A percentile compares a stretch with the other conserved stretches of the same genome.
Evolutionary conservation across 805 yeast species (phyloP).

Genomic region (Ogataea paraovalis): DNA sequence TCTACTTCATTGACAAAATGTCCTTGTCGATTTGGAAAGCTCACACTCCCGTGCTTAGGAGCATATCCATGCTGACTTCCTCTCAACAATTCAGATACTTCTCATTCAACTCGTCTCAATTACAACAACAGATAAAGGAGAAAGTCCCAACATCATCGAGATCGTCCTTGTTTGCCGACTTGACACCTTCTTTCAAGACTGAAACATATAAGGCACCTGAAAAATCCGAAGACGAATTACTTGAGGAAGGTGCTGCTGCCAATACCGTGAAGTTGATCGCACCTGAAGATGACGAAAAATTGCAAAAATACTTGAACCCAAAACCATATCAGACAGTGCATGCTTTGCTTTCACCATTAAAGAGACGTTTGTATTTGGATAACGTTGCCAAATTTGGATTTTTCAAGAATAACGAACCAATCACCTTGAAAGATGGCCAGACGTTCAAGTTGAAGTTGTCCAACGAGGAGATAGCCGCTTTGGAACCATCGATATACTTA

Average conservation of each 20-base stretch:
- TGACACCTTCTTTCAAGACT: constrained; percentile 16
- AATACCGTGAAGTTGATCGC: constrained; percentile 17
- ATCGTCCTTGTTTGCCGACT: constrained; percentile 28
- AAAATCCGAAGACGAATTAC: constrained; percentile 3
- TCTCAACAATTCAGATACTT: background rate
- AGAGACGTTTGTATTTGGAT: constrained; percentile 55
- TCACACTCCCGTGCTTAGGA: background rate
- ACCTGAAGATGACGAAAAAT: constrained; percentile 30
- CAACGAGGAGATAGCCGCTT: constrained; percentile 62
- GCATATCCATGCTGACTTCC: background rate
- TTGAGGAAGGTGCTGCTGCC: constrained; percentile 11
- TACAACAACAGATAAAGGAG: background rate
- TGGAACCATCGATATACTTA: constrained; percentile 85
- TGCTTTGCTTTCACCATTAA: constrained; percentile 62
- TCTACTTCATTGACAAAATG: too few relatives aligned
- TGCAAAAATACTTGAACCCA: constrained; percentile 51
- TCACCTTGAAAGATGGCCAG: constrained; percentile 42
- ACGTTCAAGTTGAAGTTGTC: constrained; percentile 48
- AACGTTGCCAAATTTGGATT: constrained; percentile 63
- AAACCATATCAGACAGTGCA: constrained; percentile 53
- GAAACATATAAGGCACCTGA: constrained; percentile 2
- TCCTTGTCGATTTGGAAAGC: background rate
- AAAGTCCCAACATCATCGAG: constrained; percentile 1
- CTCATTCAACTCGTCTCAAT: background rate
- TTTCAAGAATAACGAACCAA: constrained; percentile 57